Evolutionary conservation across 345 rosid genomes (phyloP).

Genomic region (Aethionema arabicum): DNA sequence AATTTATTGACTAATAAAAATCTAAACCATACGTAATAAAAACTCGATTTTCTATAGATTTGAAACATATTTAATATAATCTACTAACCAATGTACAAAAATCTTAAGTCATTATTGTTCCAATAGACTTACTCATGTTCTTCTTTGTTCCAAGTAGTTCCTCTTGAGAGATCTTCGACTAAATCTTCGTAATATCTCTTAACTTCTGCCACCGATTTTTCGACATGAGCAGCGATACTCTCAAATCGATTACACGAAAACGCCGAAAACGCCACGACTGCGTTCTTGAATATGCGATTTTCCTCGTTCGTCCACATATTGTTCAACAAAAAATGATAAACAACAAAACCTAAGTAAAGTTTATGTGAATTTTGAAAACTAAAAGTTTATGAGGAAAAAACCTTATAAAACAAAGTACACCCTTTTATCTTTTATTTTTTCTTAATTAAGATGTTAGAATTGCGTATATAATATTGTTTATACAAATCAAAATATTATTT

Average conservation of each 20-base stretch:
- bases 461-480: no score
- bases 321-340: background rate
- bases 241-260: conserved; percentile 2
- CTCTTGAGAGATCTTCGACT: conserved; percentile 19
- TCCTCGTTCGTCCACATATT: conserved; percentile 29
- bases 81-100: background rate
- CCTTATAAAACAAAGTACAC: no score
- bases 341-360: background rate
- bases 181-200: conserved; percentile 13
- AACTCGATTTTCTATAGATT: no score
- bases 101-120: background rate
- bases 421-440: no score
- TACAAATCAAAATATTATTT: no score
- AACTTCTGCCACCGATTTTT: conserved; percentile 9
- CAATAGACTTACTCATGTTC: conserved; percentile 25
- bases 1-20: no score
- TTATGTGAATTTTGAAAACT: background rate
- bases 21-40: no score
- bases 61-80: no score
- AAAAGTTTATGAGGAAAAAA: background rate
- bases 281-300: conserved; percentile 6
- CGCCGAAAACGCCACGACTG: background rate
- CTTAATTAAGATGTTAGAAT: no score
- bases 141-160: conserved; percentile 12
- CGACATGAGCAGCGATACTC: background rate